Conservation (phyloP, 768 basidiomycete species). For the Mycena galericulata region DNA sequence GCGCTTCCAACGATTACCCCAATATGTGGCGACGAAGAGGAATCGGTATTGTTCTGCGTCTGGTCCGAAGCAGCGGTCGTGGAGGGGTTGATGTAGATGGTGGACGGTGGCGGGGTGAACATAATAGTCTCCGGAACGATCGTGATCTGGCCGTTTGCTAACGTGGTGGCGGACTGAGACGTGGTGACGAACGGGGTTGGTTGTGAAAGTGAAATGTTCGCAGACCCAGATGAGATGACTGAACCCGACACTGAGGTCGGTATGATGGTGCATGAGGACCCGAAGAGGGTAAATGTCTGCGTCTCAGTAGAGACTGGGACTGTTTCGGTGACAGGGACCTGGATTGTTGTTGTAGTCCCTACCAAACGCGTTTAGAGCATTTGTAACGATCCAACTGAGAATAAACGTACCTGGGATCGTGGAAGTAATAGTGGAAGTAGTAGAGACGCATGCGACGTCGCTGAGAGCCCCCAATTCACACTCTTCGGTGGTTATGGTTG, state of each 20-base stretch:
- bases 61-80: conserved; percentile 31
- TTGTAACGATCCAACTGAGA: not conserved
- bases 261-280: conserved; percentile 48
- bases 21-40: conserved; percentile 44
- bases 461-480: conserved; percentile 47
- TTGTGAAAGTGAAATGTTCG: conserved; percentile 44
- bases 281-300: conserved; percentile 55
- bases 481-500: conserved; percentile 47
- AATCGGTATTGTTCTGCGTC: conserved; percentile 29
- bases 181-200: conserved; percentile 47
- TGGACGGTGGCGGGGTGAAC: conserved; percentile 48
- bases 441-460: conserved; percentile 34
- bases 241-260: conserved; percentile 27
- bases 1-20: conserved; percentile 66
- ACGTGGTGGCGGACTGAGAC: conserved; percentile 49
- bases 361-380: not conserved
- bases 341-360: conserved; percentile 43
- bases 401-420: conserved; percentile 51
- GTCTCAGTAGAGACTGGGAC: conserved; percentile 47
- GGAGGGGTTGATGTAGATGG: conserved; percentile 42
- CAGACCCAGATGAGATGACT: conserved; percentile 34
- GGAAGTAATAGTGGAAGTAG: conserved; percentile 43
- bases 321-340: conserved; percentile 55
- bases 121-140: conserved; percentile 50
- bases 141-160: conserved; percentile 55